Evolutionary conservation across 2,329 filamentous ascomycete species (phyloP).

Genomic region (Escovopsis sp.): DNA sequence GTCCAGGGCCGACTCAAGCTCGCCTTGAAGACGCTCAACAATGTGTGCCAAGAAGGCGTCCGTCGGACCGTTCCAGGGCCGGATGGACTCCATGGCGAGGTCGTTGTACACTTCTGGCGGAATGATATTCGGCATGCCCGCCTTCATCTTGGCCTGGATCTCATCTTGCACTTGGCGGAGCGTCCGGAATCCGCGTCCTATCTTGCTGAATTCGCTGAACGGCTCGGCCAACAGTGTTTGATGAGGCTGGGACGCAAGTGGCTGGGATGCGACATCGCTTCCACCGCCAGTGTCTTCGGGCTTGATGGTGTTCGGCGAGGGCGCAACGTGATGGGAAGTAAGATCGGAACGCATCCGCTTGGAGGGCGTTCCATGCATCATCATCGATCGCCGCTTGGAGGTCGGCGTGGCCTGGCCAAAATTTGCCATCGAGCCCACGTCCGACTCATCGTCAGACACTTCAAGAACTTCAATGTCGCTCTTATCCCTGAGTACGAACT

Average conservation of each 20-base stretch:
- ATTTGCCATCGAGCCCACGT: conserved; percentile 13
- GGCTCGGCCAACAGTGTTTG: conserved; percentile 15
- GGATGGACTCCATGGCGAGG: conserved; percentile 41
- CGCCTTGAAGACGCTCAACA: conserved; percentile 30
- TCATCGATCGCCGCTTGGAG: conserved; percentile 16
- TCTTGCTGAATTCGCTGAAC: conserved; percentile 24
- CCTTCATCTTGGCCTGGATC: conserved; percentile 37
- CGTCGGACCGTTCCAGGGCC: conserved; percentile 42
- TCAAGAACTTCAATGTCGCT: conserved; percentile 21
- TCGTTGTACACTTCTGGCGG: conserved; percentile 45
- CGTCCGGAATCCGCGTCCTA: conserved; percentile 28
- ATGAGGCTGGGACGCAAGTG: conserved; percentile 4
- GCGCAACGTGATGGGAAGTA: conserved; percentile 2
- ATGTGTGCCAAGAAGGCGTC: conserved; percentile 32
- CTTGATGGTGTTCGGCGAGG: conserved; percentile 19
- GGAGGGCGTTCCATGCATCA: conserved; percentile 17
- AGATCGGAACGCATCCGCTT: conserved; percentile 17
- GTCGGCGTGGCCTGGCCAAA: conserved; percentile 12
- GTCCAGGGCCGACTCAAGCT: conserved; percentile 32
- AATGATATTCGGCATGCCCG: conserved; percentile 44
- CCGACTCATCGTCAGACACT: conserved; percentile 24
- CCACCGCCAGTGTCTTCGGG: conserved; percentile 19
- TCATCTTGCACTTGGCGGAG: conserved; percentile 37
- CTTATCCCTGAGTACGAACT: conserved; percentile 27
- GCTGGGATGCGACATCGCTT: conserved; percentile 4